phyloP scores from a whole-genome alignment of 2,329 filamentous ascomycete species.

The Simplicillium sp. region DNA sequence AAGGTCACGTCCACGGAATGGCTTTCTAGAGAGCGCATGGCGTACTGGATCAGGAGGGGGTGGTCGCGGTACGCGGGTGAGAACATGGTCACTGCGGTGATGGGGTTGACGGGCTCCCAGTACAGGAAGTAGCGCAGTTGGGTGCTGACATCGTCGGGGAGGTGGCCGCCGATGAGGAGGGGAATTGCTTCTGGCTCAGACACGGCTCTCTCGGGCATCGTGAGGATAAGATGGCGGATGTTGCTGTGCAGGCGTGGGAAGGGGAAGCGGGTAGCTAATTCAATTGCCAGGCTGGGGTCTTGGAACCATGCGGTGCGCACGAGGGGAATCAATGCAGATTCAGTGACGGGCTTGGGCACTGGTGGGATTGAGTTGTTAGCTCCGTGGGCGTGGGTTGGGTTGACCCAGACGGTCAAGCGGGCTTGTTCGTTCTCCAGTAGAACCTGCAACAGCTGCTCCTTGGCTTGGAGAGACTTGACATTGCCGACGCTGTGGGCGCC shows the following conservation, averaged over 20 bases:
- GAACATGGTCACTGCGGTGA: conserved; percentile 90
- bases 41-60: conserved; percentile 90
- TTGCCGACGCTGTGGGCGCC: conserved; percentile 42
- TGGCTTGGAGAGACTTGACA: conserved; percentile 60
- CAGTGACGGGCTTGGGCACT: conserved; percentile 25
- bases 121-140: conserved; percentile 91
- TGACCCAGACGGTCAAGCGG: conserved; percentile 81
- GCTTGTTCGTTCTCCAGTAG: conserved; percentile 78
- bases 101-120: conserved; percentile 87
- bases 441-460: conserved; percentile 73
- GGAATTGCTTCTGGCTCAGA: conserved; percentile 74
- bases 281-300: conserved; percentile 76
- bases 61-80: conserved; percentile 84
- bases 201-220: conserved; percentile 75
- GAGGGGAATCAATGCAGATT: conserved; percentile 48
- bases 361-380: conserved; percentile 27
- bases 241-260: conserved; percentile 64
- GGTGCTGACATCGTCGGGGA: conserved; percentile 66
- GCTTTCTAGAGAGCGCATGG: conserved; percentile 87
- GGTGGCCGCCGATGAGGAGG: conserved; percentile 64
- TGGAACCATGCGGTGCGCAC: conserved; percentile 81
- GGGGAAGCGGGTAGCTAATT: conserved; percentile 71
- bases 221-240: conserved; percentile 70
- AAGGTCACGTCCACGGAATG: conserved; percentile 96
- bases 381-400: conserved; percentile 57